Base-by-base conservation (phyloP, 176 grass and related monocot genomes). In the Eragrostis nindensis region DNA sequence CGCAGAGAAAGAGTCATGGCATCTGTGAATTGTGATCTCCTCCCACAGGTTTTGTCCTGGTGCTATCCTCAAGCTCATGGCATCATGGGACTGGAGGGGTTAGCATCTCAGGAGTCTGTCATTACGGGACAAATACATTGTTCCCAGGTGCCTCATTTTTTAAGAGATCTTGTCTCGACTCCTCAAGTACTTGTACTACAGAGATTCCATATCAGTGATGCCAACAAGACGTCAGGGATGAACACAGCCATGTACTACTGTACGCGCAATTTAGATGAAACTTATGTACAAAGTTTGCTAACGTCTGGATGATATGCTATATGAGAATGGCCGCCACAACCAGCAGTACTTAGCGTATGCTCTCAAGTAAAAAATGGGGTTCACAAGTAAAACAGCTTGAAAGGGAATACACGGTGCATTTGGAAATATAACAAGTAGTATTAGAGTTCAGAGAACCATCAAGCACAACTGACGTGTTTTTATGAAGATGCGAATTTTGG, bases 31-130 rank as follows among this genome's bases (percentile, higher is more conserved):
- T 62, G 69, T 64, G 70, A 74, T 88, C 68, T 77, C 72, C 72
- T 82, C 77, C n/a, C 84, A 1, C 22, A 36, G 65, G 27, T 57
- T 81, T 83, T 83, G 86, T 83, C 80, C 39, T 48, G 30, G 62
- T 66, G 46, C 44, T 73, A 47, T 71, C 30, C 46, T 60, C 45
- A 44, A 25, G 17, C 27, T 70, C n/a, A 71, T 82, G 77, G 87
- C 50, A 89, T 89, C 87, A 76, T 63, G 81, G 21, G 45, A 64
- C 0, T 63, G 44, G 64, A 81, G 14, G 25, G 17, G 24, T 13
- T 52, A 84, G 87, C 76, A 84, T 89, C 80, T 60, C 11, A 3
- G 41, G 24, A 12, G 13, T 26, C 16, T 14, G 15, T 12, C 25
- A 17, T 49, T 38, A n/a, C 15, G 47, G 46, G 11, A 2, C 43